phyloP scores from a whole-genome alignment of 2,329 filamentous ascomycete species.

The Aspergillus latus region DNA sequence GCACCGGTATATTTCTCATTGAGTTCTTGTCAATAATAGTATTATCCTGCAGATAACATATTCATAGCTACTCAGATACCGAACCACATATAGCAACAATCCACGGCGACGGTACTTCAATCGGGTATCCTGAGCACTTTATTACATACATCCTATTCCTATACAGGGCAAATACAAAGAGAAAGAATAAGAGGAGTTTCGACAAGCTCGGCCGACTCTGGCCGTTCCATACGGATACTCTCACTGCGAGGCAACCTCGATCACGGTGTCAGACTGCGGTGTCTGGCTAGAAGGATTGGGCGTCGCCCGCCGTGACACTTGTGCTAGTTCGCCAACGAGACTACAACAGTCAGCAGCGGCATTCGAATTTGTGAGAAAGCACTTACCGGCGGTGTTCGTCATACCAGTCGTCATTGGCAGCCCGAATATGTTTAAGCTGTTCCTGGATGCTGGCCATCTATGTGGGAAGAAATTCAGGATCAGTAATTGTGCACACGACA shows the following conservation, averaged over 20 bases:
- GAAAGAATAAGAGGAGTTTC: constrained; percentile 14
- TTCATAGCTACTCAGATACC: constrained; percentile 13
- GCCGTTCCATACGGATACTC: not conserved
- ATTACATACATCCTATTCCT: constrained; percentile 29
- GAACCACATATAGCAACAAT: constrained; percentile 11
- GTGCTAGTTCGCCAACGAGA: constrained; percentile 40
- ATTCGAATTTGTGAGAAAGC: not conserved
- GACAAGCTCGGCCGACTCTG: not conserved
- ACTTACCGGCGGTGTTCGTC: constrained; percentile 45
- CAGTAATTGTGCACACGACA: constrained; percentile 14
- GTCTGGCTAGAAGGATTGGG: constrained; percentile 29
- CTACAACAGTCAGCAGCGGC: constrained; percentile 21
- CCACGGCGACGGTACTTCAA: constrained; percentile 10
- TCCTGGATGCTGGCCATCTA: constrained; percentile 51
- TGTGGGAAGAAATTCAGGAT: constrained; percentile 18
- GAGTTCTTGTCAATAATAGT: not conserved
- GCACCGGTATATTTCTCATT: not conserved
- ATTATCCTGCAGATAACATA: constrained; percentile 5
- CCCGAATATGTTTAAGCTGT: constrained; percentile 48
- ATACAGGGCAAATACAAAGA: constrained; percentile 25
- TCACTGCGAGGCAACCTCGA: constrained; percentile 12
- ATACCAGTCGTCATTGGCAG: constrained; percentile 46
- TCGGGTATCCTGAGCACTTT: constrained; percentile 30
- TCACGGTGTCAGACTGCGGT: constrained; percentile 26
- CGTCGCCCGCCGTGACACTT: constrained; percentile 34